Conservation (phyloP, 1,284 basidiomycete species). For the Cerioporus squamosus region DNA sequence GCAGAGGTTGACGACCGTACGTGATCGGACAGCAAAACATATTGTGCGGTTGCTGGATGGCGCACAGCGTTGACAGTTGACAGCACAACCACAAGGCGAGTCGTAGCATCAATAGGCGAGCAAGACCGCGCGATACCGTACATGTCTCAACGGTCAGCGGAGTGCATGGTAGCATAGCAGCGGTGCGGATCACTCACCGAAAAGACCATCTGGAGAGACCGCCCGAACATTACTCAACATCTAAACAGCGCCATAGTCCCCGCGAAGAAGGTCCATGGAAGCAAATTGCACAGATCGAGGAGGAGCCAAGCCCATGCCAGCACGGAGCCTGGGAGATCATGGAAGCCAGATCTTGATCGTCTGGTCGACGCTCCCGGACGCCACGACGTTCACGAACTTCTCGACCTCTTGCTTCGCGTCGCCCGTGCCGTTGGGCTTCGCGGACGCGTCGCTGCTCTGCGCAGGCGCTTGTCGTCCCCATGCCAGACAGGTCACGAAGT, state of each 20-base stretch:
- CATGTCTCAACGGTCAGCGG: not conserved
- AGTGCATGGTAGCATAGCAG: not conserved
- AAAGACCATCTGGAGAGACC: conserved; percentile 8
- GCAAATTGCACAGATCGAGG: not conserved
- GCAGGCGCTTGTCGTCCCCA: conserved; percentile 62
- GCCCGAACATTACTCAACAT: conserved; percentile 11
- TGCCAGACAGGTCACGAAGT: conserved; percentile 69
- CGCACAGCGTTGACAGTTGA: not conserved
- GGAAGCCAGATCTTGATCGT: conserved; percentile 39
- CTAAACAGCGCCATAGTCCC: conserved; percentile 11
- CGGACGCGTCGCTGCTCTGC: conserved; percentile 40
- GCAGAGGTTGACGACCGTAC: conserved; percentile 9
- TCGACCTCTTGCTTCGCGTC: conserved; percentile 24
- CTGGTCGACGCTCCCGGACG: conserved; percentile 69
- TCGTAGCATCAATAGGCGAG: not conserved
- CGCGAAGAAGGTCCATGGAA: conserved; percentile 7
- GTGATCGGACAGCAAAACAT: conserved; percentile 19
- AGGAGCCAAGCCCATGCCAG: conserved; percentile 19
- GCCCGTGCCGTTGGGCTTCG: conserved; percentile 37
- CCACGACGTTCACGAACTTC: conserved; percentile 65
- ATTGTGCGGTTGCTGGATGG: conserved; percentile 11
- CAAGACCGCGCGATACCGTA: too few relatives aligned
- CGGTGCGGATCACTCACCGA: conserved; percentile 6
- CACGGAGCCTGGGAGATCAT: conserved; percentile 24
- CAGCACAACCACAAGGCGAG: not conserved